Evolutionary conservation across 2,329 filamentous ascomycete species (phyloP).

Genomic region (Coniochaeta pulveracea): DNA sequence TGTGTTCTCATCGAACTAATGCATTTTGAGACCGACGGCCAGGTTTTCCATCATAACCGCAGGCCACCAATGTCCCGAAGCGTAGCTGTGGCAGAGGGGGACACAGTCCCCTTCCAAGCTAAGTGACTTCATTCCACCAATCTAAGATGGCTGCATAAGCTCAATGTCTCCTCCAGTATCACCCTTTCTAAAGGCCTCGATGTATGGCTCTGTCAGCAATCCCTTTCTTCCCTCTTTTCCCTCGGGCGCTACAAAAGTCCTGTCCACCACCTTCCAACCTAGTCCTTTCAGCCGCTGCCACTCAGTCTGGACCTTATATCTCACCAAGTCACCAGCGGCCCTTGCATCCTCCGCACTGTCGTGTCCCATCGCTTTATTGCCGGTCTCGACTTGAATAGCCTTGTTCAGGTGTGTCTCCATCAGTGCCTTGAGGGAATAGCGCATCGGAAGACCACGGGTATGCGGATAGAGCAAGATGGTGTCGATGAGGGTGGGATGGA

Average conservation of each 20-base stretch:
- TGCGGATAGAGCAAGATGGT: conserved; percentile 80
- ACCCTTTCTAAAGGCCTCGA: too few species aligned
- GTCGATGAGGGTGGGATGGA: conserved; percentile 78
- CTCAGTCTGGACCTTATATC: conserved; percentile 55
- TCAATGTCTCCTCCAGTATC: too few species aligned
- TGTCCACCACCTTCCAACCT: conserved; percentile 55
- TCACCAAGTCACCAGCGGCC: conserved; percentile 77
- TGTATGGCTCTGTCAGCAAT: conserved; percentile 5
- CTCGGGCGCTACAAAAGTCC: conserved; percentile 28
- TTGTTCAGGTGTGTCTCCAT: conserved; percentile 58
- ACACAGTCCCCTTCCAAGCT: too few species aligned
- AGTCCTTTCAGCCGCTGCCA: conserved; percentile 56
- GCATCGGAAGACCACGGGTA: conserved; percentile 60
- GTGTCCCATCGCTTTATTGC: conserved; percentile 50
- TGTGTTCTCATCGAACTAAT: too few species aligned
- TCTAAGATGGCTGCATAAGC: too few species aligned
- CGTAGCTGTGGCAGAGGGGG: too few species aligned
- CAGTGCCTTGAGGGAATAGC: conserved; percentile 67
- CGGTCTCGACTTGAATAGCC: conserved; percentile 64
- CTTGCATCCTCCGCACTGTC: conserved; percentile 88
- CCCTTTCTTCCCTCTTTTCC: conserved; percentile 11
- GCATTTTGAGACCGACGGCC: too few species aligned
- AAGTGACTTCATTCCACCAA: too few species aligned
- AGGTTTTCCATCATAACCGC: too few species aligned
- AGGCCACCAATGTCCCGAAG: too few species aligned